Percentiles rank a stretch among this genome's conserved stretches.
Conservation (phyloP, 345 rosid species). For the Acer negundo region DNA sequence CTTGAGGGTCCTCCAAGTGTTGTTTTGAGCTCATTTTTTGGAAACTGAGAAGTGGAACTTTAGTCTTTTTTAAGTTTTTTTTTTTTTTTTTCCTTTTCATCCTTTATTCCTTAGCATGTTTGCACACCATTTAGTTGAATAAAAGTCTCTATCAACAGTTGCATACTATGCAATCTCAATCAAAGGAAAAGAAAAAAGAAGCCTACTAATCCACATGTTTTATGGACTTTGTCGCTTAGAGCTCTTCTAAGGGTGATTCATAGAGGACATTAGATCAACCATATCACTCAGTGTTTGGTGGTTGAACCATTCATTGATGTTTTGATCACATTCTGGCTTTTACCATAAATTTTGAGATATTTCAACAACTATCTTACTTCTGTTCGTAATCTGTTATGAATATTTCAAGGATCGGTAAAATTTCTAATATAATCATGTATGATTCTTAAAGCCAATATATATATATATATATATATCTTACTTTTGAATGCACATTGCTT, state of each 20-base stretch:
- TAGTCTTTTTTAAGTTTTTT: background rate
- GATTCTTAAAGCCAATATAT: background rate
- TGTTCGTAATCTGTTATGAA: background rate
- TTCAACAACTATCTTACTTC: background rate
- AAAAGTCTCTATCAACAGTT: constrained; percentile 10
- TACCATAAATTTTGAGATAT: background rate
- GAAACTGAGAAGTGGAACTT: background rate
- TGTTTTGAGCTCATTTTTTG: constrained; percentile 3
- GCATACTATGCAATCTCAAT: constrained; percentile 10
- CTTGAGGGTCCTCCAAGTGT: constrained; percentile 14
- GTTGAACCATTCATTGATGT: background rate
- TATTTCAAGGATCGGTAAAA: background rate
- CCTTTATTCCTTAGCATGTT: constrained; percentile 9
- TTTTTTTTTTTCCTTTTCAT: background rate
- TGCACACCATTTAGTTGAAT: constrained; percentile 3
- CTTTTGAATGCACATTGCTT: background rate
- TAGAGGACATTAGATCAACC: background rate
- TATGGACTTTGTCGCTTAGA: background rate
- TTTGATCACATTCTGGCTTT: background rate
- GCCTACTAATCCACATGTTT: background rate
- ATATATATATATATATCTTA: background rate
- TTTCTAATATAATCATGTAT: background rate
- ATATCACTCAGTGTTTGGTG: background rate
- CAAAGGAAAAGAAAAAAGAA: constrained; percentile 10
- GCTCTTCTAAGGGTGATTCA: constrained; percentile 5